Evolutionary conservation across 371 early-diverging fungal genomes (phyloP).

Genomic region (Apophysomyces variabilis): DNA sequence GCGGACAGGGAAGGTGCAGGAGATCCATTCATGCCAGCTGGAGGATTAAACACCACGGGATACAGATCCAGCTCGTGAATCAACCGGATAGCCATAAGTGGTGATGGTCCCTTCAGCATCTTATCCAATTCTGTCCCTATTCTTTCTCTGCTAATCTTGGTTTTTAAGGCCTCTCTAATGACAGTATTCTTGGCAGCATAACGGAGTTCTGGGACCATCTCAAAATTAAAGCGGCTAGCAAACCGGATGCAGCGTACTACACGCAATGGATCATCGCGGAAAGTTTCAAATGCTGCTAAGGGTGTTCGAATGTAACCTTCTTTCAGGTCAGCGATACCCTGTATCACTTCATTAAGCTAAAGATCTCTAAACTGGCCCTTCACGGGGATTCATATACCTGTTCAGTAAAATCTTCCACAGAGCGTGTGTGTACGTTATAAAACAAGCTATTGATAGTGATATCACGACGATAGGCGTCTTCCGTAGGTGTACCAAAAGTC

Average conservation of each 20-base stretch:
- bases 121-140: conserved; percentile 96
- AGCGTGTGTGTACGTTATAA: conserved; percentile 90
- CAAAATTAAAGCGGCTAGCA: conserved; percentile 88
- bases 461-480: conserved; percentile 98
- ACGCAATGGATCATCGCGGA: conserved; percentile 98
- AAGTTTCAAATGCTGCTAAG: conserved; percentile 89
- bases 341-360: not conserved
- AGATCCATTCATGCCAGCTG: conserved; percentile 41
- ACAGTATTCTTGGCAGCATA: conserved; percentile 63
- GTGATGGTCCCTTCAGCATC: conserved; percentile 80
- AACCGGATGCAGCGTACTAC: conserved; percentile 97
- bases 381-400: conserved; percentile 37
- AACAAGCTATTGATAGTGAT: conserved; percentile 99
- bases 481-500: conserved; percentile 92
- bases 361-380: not conserved
- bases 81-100: conserved; percentile 56
- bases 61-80: conserved; percentile 59
- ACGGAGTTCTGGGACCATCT: conserved; percentile 73
- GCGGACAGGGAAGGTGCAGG: conserved; percentile 34
- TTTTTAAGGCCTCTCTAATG: conserved; percentile 71
- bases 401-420: conserved; percentile 94
- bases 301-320: conserved; percentile 90
- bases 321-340: conserved; percentile 80
- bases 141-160: conserved; percentile 96
- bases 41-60: conserved; percentile 59